Evolutionary conservation across 345 rosid genomes (phyloP).

Genomic region (Adansonia digitata): DNA sequence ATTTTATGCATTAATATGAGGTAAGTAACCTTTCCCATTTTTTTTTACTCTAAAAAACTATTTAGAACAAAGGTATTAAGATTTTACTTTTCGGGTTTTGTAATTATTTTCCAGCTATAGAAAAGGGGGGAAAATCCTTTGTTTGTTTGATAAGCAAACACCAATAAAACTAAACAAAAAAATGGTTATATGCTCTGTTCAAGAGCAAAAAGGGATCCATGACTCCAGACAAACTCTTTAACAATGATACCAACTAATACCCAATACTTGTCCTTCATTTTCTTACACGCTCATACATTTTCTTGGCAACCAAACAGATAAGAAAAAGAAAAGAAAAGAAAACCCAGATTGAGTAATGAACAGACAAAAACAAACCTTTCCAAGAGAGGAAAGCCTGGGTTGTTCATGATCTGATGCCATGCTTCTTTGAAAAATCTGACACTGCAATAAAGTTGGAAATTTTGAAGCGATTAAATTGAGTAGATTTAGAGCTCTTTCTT

Average conservation of each 20-base stretch:
- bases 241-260: neutral
- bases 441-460: neutral
- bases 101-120: neutral
- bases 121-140: neutral
- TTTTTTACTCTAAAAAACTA: neutral
- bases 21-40: neutral
- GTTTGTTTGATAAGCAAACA: slow-evolving; percentile 1
- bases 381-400: slow-evolving; percentile 30
- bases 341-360: neutral
- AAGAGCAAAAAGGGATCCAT: neutral
- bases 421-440: neutral
- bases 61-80: neutral
- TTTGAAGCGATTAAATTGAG: neutral
- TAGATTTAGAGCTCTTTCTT: neutral
- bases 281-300: slow-evolving; percentile 9
- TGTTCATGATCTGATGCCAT: slow-evolving; percentile 63
- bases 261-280: neutral
- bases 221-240: neutral
- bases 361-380: slow-evolving; percentile 40
- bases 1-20: neutral
- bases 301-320: neutral
- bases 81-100: neutral
- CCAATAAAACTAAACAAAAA: neutral
- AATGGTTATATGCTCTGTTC: neutral
- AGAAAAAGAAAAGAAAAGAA: neutral